Base-by-base conservation (phyloP, 2,329 filamentous ascomycete genomes). In the Dactylella cylindrospora region DNA sequence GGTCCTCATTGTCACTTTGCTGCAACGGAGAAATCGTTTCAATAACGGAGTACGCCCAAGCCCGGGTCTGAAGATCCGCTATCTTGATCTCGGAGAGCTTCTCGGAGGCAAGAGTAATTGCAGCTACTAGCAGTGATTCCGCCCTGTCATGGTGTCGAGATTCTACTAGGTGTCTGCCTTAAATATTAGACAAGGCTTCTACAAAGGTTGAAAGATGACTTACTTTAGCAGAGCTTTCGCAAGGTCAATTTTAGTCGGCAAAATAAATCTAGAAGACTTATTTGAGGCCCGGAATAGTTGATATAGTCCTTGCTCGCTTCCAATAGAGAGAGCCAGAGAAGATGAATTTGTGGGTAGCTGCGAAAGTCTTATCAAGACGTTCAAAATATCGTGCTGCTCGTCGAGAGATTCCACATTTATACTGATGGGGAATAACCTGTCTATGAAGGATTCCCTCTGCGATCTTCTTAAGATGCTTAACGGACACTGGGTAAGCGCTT, bases 341-440 rank as follows among this genome's bases (percentile, higher is more conserved):
- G 55, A 53, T 32, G 55, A 49, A 41, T 53, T 61, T 10, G 55
- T 61, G 8, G 55, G 53, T 22, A 61, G 15, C 13, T 38, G 33
- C 22, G 55, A 40, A 7, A 61, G 22, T 20, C 47, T 20, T 10
- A 20, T 13, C 28, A 61, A 7, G 9, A 10, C 35, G 1, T 38
- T 31, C 3, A 61, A 20, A 13, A 49, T 33, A 10, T 39, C 28
- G 19, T 17, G 32, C 4, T 8, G 25, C 9, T 41, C 46, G 26
- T 35, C 29, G 3, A 7, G 26, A n/a, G 41, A 17, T 3, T 4
- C 33, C 9, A 36, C n/a, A 22, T 39, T 8, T 17, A 43, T 47
- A 9, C 25, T 5, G 2, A 38, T 13, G 3, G 13, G 33, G 28
- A 61, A 61, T 7, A 61, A 19, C 15, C 13, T 15, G 10, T 52